Evolutionary conservation across 139 green algal genomes (phyloP).

Genomic region (Coelastrella sp.): DNA sequence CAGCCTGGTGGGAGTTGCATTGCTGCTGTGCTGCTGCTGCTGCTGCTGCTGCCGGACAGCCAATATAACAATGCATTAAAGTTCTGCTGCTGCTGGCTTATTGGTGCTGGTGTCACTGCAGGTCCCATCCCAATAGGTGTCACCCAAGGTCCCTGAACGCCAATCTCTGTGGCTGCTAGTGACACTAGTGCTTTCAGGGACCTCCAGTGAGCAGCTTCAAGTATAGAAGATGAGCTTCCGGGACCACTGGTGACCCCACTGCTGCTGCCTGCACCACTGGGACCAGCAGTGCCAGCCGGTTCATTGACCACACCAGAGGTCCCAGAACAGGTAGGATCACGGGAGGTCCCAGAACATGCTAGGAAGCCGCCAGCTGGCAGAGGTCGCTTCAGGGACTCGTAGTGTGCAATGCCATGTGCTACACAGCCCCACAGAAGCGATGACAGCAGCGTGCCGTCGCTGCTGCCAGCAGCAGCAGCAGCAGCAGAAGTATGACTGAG

Average conservation of each 20-base stretch:
- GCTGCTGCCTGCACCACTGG: background rate
- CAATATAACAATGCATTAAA: background rate
- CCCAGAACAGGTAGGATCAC: background rate
- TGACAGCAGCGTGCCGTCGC: background rate
- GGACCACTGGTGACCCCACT: background rate
- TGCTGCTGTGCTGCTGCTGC: conserved; percentile 39
- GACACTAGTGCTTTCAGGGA: conserved; percentile 15
- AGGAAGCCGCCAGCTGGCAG: background rate
- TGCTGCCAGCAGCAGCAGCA: conserved; percentile 25
- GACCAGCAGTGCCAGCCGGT: background rate
- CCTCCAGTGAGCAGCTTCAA: conserved; percentile 16
- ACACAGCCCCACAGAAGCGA: conserved; percentile 6
- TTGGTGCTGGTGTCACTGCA: background rate
- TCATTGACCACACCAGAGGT: background rate
- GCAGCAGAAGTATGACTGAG: background rate
- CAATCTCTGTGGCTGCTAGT: background rate
- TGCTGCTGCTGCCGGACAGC: conserved; percentile 16
- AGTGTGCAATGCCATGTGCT: conserved; percentile 13
- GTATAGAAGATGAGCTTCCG: background rate
- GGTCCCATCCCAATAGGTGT: background rate
- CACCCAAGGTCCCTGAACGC: background rate
- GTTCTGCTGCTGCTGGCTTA: background rate
- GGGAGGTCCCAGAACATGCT: background rate
- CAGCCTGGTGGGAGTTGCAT: background rate
- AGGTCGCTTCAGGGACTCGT: conserved; percentile 9